Percentiles rank a stretch among this genome's conserved stretches.
Evolutionary conservation across 208 protist genomes (phyloP).

Genomic region (Balamuthia mandrillaris): DNA sequence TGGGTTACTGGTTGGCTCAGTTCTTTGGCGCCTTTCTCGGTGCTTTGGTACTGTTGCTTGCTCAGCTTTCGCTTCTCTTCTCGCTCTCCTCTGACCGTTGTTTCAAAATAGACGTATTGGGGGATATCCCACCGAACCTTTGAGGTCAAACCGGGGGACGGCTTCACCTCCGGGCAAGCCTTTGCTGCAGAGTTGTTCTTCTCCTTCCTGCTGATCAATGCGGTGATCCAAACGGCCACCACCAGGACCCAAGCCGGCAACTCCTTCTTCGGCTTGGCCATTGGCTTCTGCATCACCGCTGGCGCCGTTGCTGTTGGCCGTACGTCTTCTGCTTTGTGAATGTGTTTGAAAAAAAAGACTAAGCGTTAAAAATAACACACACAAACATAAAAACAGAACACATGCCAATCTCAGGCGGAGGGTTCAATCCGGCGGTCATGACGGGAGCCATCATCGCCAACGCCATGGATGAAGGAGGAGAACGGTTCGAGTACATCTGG

Average conservation of each 20-base stretch:
- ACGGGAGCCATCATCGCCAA: neutral
- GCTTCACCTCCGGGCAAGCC: neutral
- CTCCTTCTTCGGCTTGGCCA: conserved; percentile 27
- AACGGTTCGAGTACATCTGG: conserved; percentile 17
- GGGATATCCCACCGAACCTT: neutral
- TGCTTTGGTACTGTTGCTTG: neutral
- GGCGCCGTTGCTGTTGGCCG: conserved; percentile 6
- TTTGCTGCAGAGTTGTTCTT: conserved; percentile 20
- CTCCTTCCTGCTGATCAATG: conserved; percentile 21
- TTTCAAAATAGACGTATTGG: too few species aligned
- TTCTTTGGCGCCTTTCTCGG: conserved; percentile 10
- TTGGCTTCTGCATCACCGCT: conserved; percentile 3
- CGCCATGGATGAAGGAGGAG: neutral
- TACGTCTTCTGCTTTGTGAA: too few species aligned
- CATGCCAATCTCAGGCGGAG: conserved; percentile 24
- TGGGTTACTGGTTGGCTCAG: neutral
- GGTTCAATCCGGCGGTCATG: conserved; percentile 9
- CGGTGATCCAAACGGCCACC: conserved; percentile 22
- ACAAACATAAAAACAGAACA: too few species aligned
- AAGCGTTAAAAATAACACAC: too few species aligned
- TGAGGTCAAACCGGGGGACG: neutral
- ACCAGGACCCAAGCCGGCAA: conserved; percentile 24
- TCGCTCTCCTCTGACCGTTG: too few species aligned
- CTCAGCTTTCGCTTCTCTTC: too few species aligned
- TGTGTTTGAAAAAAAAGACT: too few species aligned